These are phyloP conservation scores for Fusarium liriodendri DNA, from an alignment of 2,329 filamentous ascomycete species.

Conservation along the genomic window DNA sequence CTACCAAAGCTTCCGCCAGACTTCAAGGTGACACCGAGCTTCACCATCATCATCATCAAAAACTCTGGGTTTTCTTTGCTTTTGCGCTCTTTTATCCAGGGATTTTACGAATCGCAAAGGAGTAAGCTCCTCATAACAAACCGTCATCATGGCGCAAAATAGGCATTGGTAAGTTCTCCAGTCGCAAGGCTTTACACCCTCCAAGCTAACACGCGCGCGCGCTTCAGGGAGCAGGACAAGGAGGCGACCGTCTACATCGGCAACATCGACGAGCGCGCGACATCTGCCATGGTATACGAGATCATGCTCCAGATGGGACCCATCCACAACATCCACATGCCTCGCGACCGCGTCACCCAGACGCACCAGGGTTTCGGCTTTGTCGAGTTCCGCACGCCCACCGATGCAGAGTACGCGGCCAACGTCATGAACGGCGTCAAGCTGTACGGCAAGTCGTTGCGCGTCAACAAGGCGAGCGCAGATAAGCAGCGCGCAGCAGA, in stretches of 20 bases:
- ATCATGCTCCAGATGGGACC: conserved; percentile 98
- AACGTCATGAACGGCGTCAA: conserved; percentile 97
- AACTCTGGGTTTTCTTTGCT: neutral
- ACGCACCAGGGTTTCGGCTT: conserved; percentile 98
- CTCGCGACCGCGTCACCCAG: conserved; percentile 97
- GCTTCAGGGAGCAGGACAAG: conserved; percentile 90
- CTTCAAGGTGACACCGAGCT: conserved; percentile 16
- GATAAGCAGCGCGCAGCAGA: conserved; percentile 95
- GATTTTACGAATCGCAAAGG: neutral
- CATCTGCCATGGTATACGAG: conserved; percentile 92
- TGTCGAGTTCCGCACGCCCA: conserved; percentile 95
- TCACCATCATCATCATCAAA: conserved; percentile 8
- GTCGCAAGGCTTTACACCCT: neutral
- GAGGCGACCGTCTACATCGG: conserved; percentile 98
- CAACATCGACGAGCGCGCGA: conserved; percentile 96
- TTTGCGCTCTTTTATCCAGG: neutral
- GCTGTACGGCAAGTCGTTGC: conserved; percentile 91
- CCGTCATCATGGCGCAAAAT: conserved; percentile 71
- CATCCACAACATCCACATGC: conserved; percentile 97
- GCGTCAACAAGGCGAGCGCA: conserved; percentile 92
- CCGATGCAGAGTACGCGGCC: conserved; percentile 96
- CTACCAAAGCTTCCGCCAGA: conserved; percentile 18
- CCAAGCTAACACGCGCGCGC: conserved; percentile 1
- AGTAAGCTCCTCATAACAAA: conserved; percentile 19
- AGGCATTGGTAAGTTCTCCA: conserved; percentile 74